These are phyloP conservation scores for Rubia tinctorum DNA, from an alignment of 305 asterid species.

Conservation along the genomic window DNA sequence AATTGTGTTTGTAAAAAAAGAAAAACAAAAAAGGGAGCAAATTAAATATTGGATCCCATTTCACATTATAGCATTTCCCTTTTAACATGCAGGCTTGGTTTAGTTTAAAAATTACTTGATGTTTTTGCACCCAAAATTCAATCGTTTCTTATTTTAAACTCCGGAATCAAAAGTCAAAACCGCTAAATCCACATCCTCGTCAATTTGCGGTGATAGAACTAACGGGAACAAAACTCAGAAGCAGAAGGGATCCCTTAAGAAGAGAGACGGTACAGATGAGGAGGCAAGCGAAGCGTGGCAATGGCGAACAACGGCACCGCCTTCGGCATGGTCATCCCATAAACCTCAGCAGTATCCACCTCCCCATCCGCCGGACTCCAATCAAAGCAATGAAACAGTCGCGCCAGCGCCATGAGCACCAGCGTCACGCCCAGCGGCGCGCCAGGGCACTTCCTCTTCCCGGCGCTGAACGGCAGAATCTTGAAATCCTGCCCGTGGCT, in stretches of 20 bases:
- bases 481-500: conserved; percentile 93
- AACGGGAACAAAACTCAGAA: too few species aligned
- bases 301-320: conserved; percentile 58
- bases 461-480: conserved; percentile 87
- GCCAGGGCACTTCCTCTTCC: conserved; percentile 91
- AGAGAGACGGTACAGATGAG: conserved; percentile 43
- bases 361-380: conserved; percentile 67
- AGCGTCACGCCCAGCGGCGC: conserved; percentile 90
- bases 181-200: too few species aligned
- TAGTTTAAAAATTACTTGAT: too few species aligned
- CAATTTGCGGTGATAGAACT: too few species aligned
- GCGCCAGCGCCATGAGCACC: conserved; percentile 86
- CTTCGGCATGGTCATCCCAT: conserved; percentile 97
- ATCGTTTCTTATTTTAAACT: too few species aligned
- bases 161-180: too few species aligned
- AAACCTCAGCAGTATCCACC: conserved; percentile 76
- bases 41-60: too few species aligned
- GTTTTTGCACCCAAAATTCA: too few species aligned
- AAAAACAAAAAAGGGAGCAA: too few species aligned
- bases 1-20: too few species aligned
- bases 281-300: conserved; percentile 61
- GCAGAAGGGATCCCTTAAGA: background rate
- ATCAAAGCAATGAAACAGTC: conserved; percentile 70
- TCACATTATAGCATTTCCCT: too few species aligned
- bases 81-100: too few species aligned